Evolutionary conservation across 2,329 filamentous ascomycete species (phyloP).

Genomic region (Ophiostoma ips): DNA sequence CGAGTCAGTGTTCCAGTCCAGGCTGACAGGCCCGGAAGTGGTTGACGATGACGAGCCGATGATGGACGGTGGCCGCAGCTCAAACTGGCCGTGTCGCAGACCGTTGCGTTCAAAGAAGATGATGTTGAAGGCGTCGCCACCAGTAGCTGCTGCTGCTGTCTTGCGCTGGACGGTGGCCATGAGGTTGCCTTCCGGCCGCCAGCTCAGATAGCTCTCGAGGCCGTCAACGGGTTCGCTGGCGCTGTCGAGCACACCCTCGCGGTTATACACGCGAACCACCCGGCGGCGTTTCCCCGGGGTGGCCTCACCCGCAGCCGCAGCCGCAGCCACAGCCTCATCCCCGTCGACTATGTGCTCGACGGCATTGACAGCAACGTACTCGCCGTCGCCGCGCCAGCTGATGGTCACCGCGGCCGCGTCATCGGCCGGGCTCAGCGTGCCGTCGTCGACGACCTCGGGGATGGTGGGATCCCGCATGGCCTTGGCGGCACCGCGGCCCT

Average conservation of each 20-base stretch:
- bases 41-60: slow-evolving; percentile 19
- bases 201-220: slow-evolving; percentile 75
- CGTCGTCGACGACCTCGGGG: slow-evolving; percentile 80
- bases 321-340: slow-evolving; percentile 17
- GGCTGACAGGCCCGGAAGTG: slow-evolving; percentile 48
- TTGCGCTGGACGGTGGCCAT: slow-evolving; percentile 69
- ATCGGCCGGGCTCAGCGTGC: slow-evolving; percentile 60
- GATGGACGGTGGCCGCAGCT: slow-evolving; percentile 38
- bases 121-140: slow-evolving; percentile 53
- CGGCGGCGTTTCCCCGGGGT: slow-evolving; percentile 40
- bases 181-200: slow-evolving; percentile 81
- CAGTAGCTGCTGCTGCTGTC: neutral
- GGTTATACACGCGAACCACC: slow-evolving; percentile 76
- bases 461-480: slow-evolving; percentile 87
- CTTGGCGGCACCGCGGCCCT: slow-evolving; percentile 76
- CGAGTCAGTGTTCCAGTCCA: slow-evolving; percentile 88
- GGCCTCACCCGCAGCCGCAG: no score
- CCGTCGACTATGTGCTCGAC: slow-evolving; percentile 34
- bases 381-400: slow-evolving; percentile 89
- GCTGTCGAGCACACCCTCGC: slow-evolving; percentile 81
- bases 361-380: slow-evolving; percentile 75
- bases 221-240: slow-evolving; percentile 91
- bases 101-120: slow-evolving; percentile 96
- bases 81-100: slow-evolving; percentile 89
- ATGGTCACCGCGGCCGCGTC: slow-evolving; percentile 52